Conservation (phyloP, 306 rosid genomes). For the Vachellia collinsii region DNA sequence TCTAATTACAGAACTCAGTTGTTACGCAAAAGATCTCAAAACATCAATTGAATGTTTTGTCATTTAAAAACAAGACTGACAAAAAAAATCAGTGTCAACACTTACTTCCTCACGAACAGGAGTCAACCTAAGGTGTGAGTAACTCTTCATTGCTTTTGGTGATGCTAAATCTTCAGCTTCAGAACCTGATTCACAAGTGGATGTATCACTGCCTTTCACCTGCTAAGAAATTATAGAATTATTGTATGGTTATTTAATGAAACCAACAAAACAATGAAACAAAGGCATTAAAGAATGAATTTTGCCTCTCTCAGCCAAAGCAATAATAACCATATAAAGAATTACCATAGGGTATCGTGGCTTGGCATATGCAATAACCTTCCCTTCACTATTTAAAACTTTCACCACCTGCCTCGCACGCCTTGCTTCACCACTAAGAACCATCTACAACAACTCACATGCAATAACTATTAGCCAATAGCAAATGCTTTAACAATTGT, state of each 20-base stretch:
- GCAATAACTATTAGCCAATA: conserved; percentile 33
- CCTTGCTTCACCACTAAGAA: conserved; percentile 79
- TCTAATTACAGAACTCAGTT: neutral
- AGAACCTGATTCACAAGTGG: conserved; percentile 98
- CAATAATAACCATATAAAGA: conserved; percentile 18
- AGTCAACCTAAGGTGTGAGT: conserved; percentile 88
- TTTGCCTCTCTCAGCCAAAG: conserved; percentile 24
- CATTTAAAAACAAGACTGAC: neutral
- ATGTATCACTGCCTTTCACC: conserved; percentile 95
- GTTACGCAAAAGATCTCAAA: neutral
- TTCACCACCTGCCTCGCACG: conserved; percentile 89
- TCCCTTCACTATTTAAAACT: conserved; percentile 85
- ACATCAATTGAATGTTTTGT: conserved; percentile 20
- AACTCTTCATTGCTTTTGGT: conserved; percentile 83
- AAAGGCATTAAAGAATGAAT: conserved; percentile 7
- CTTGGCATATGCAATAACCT: conserved; percentile 87
- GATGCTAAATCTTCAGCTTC: conserved; percentile 95
- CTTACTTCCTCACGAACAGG: conserved; percentile 99
- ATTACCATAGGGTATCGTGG: conserved; percentile 85
- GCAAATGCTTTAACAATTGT: neutral
- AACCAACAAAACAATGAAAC: neutral
- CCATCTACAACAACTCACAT: conserved; percentile 61
- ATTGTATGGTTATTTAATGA: conserved; percentile 1
- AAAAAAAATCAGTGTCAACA: conserved; percentile 34
- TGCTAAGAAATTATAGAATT: conserved; percentile 43